Evolutionary conservation across 768 basidiomycete genomes (phyloP).

Genomic region (Suillus lakei): DNA sequence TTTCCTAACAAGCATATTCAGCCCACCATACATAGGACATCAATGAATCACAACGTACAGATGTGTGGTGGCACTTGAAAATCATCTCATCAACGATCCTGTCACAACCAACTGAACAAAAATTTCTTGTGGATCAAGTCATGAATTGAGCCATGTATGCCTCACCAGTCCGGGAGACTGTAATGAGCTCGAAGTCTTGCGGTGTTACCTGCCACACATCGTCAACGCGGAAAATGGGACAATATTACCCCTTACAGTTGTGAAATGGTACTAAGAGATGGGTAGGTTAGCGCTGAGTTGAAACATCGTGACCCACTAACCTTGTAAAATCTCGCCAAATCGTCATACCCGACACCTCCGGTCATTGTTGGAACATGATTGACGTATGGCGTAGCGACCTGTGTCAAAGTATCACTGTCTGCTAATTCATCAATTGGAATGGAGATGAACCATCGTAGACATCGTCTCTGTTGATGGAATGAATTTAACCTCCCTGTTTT

Average conservation of each 20-base stretch:
- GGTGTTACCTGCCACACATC: constrained; percentile 40
- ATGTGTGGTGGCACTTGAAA: constrained; percentile 46
- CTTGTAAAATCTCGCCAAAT: constrained; percentile 52
- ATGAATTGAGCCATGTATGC: constrained; percentile 9
- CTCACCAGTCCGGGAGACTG: constrained; percentile 46
- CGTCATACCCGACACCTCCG: constrained; percentile 48
- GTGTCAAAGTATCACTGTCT: neutral
- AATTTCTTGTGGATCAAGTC: constrained; percentile 4
- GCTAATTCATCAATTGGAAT: constrained; percentile 6
- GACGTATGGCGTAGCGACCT: constrained; percentile 47
- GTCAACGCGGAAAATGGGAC: neutral
- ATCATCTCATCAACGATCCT: constrained; percentile 54
- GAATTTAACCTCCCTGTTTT: neutral
- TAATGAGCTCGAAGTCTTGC: constrained; percentile 43
- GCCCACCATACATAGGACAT: neutral
- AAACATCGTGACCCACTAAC: constrained; percentile 21
- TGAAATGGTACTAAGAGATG: constrained; percentile 42
- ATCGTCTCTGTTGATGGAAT: constrained; percentile 39
- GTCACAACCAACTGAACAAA: constrained; percentile 42
- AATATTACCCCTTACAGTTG: constrained; percentile 24
- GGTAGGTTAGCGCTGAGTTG: neutral
- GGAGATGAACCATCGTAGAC: constrained; percentile 42
- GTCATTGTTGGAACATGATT: constrained; percentile 51
- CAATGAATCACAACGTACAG: constrained; percentile 23
- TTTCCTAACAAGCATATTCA: constrained; percentile 36